Evolutionary conservation across 176 grass and related monocot genomes (phyloP), one percentile per base, ranked within the genome.

Genomic region (Bonia amplexicaulis): DNA sequence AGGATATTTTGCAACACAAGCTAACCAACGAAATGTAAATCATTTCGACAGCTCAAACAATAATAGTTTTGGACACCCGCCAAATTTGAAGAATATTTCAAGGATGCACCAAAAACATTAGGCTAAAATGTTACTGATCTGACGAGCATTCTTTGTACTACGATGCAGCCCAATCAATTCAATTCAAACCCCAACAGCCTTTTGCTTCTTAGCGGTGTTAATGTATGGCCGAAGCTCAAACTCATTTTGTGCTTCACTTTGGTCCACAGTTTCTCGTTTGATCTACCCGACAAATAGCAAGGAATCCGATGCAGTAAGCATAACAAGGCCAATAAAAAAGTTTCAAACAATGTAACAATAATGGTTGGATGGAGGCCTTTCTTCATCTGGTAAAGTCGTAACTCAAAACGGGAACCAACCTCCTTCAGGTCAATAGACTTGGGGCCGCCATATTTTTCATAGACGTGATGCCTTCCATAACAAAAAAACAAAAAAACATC

Each of bases 371-470:
- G 42, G 14, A 52, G 45, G 15, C 41, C 9, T 31, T 49, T 19
- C 14, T 73, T 63, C 29, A 98, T 93, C 91, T 92, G 84, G 73
- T 93, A 99, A 45, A 95, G 88, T 20, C 85, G 91, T 74, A 94
- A 64, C 78, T 98, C 93, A 79, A 98, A 95, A 10, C 86, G 86
- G 51, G 93, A 90, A 14, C 96, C 96, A 27, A 94, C 88, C 84
- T 98, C 93, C 84, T 91, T 99, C 61, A 98, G 77, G 27, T 92
- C 88, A 25, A 90, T 78, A 13, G 91, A 98, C 81, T 95, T 94
- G 3, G 93, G 87, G 55, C 91, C 91, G 3, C 91, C 96, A 6
- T 46, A 85, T 85, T 95, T 95, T 49, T 95, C 88, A 10, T 89
- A 95, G 29, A 94, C 92, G 26, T 98, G 96, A 87, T 98, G 96